These are phyloP conservation scores for Malassezia slooffiae DNA, from an alignment of 1,284 basidiomycete species.

Conservation along the genomic window DNA sequence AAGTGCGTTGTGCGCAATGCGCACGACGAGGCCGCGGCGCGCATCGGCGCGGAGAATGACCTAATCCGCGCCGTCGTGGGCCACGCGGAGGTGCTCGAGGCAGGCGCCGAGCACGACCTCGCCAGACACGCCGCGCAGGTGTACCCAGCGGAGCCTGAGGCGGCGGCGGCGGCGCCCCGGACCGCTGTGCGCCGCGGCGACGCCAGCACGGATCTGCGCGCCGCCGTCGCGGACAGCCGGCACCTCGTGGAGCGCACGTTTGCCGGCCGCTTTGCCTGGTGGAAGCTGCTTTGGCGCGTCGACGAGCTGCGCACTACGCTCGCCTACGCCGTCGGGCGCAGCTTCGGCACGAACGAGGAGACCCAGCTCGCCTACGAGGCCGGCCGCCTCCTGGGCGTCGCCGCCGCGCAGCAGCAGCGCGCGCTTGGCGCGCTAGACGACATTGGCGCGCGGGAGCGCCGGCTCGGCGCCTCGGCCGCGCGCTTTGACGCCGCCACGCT, in stretches of 20 bases:
- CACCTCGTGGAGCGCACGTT: constrained; percentile 22
- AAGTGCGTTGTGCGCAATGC: no score
- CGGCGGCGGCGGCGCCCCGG: constrained; percentile 17
- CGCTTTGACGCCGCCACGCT: constrained; percentile 19
- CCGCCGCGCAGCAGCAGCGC: constrained; percentile 10
- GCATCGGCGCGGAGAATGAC: constrained; percentile 1
- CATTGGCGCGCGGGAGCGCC: constrained; percentile 8
- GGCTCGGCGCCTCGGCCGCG: constrained; percentile 1
- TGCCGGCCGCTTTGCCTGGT: constrained; percentile 29
- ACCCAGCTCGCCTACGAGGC: constrained; percentile 28
- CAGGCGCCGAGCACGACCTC: constrained; percentile 16
- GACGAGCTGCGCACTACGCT: constrained; percentile 35
- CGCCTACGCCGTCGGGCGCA: constrained; percentile 21
- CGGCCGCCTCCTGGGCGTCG: constrained; percentile 21
- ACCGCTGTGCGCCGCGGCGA: constrained; percentile 13
- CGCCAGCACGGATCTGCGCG: not conserved
- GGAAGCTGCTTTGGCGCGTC: constrained; percentile 34
- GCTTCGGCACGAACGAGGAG: constrained; percentile 28
- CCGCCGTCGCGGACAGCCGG: constrained; percentile 9
- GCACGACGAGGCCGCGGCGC: not conserved
- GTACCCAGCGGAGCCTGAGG: constrained; percentile 15
- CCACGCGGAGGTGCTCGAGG: constrained; percentile 3
- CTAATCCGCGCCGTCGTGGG: constrained; percentile 3
- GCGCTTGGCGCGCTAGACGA: constrained; percentile 16
- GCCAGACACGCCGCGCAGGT: constrained; percentile 12